These are phyloP conservation scores for Sordariomycetes sp. DNA, from an alignment of 2,329 filamentous ascomycete genomes.

Conservation along the genomic window DNA sequence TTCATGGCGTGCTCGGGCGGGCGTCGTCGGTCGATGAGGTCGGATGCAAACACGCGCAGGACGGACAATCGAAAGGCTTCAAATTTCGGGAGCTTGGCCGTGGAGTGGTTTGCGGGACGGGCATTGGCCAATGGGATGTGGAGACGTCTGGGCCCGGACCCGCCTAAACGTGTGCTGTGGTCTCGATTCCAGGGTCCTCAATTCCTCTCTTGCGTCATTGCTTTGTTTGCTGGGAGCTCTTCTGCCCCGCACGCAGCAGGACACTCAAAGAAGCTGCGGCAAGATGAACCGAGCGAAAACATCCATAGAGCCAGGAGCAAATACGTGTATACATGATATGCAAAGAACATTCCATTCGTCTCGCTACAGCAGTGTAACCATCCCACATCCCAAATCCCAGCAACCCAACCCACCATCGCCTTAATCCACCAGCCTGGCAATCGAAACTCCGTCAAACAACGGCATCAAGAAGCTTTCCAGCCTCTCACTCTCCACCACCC, in stretches of 20 bases:
- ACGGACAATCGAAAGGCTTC: neutral
- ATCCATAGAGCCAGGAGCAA: too few relatives aligned
- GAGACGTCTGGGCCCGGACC: neutral
- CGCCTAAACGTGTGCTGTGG: too few relatives aligned
- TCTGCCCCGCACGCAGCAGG: too few relatives aligned
- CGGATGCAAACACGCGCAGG: neutral
- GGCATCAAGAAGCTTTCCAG: conserved; percentile 29
- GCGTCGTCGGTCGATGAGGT: neutral
- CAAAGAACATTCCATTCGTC: too few relatives aligned
- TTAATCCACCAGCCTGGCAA: conserved; percentile 25
- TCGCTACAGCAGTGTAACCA: neutral
- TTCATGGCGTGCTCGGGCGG: neutral
- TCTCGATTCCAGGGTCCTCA: neutral
- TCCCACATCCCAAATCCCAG: neutral
- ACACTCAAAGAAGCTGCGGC: too few relatives aligned
- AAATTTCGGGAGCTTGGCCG: neutral
- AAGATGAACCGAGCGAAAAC: too few relatives aligned
- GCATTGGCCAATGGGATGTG: neutral
- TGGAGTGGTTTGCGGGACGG: neutral
- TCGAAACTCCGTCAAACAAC: conserved; percentile 29
- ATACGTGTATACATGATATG: too few relatives aligned
- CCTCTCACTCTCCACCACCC: conserved; percentile 15
- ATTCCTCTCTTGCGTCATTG: neutral
- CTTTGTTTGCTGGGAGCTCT: too few relatives aligned
- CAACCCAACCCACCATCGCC: too few relatives aligned